Evolutionary conservation across 768 basidiomycete genomes (phyloP).

Genomic region (Mycena vulgaris): DNA sequence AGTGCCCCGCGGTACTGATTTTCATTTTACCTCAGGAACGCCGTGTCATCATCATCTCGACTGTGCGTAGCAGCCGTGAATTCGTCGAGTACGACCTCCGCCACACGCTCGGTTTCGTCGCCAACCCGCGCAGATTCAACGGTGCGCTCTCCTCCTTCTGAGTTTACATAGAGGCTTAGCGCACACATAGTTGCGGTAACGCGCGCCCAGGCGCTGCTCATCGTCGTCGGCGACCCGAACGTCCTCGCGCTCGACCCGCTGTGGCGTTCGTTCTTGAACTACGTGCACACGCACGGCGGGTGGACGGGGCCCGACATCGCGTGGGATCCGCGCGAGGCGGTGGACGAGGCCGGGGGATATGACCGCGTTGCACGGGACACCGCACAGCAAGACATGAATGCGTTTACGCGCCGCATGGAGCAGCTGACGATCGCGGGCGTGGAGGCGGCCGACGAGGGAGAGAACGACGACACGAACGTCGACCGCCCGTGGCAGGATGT

Average conservation of each 20-base stretch:
- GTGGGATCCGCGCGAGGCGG: slow-evolving; percentile 54
- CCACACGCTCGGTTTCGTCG: slow-evolving; percentile 72
- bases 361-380: slow-evolving; percentile 48
- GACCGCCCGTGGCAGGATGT: slow-evolving; percentile 35
- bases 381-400: slow-evolving; percentile 55
- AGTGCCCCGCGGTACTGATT: background rate
- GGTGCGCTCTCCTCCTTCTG: slow-evolving; percentile 52
- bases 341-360: slow-evolving; percentile 53
- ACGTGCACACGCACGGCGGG: slow-evolving; percentile 63
- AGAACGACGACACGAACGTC: slow-evolving; percentile 28
- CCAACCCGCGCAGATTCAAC: slow-evolving; percentile 70
- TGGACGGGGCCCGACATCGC: slow-evolving; percentile 62
- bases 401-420: slow-evolving; percentile 52
- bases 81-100: slow-evolving; percentile 68
- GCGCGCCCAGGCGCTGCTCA: slow-evolving; percentile 66
- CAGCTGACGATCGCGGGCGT: slow-evolving; percentile 47
- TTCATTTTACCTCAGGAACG: slow-evolving; percentile 59
- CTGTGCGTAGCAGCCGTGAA: slow-evolving; percentile 69
- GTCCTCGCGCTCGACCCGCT: slow-evolving; percentile 71
- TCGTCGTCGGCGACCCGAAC: slow-evolving; percentile 73
- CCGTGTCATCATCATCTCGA: slow-evolving; percentile 70
- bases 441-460: slow-evolving; percentile 10
- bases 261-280: slow-evolving; percentile 75
- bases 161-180: background rate
- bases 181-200: slow-evolving; percentile 73